Evolutionary conservation across 208 protist species (phyloP).

Genomic region (Balamuthia mandrillaris): DNA sequence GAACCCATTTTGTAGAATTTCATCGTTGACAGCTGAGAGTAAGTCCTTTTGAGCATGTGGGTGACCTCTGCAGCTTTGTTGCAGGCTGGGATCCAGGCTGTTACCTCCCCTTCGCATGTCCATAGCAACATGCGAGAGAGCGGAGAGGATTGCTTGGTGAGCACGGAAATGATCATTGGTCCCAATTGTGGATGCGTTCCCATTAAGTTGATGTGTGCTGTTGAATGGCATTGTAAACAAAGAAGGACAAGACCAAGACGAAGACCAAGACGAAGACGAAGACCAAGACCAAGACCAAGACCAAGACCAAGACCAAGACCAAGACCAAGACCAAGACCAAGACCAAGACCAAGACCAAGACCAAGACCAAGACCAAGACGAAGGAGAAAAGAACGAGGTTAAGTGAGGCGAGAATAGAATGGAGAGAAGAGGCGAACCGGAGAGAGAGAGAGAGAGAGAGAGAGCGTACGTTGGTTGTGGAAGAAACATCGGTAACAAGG

Average conservation of each 20-base stretch:
- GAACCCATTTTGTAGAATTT: neutral
- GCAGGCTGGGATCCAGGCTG: no score
- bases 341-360: neutral
- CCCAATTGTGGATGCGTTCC: neutral
- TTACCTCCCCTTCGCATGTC: neutral
- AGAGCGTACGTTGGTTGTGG: neutral
- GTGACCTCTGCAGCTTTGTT: no score
- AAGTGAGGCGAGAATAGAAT: no score
- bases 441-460: no score
- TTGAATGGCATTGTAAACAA: neutral
- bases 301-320: neutral
- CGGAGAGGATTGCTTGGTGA: neutral
- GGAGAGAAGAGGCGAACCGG: no score
- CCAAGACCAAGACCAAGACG: neutral
- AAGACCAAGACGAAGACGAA: neutral
- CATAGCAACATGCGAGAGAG: neutral
- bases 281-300: neutral
- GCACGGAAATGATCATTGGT: neutral
- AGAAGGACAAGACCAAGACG: neutral
- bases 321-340: neutral
- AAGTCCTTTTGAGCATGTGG: neutral
- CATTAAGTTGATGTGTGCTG: neutral
- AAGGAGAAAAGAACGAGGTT: neutral
- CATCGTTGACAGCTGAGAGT: neutral
- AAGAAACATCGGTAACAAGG: neutral